A percentile compares a stretch with the other conserved stretches of the same genome.
Evolutionary conservation across 192 early-diverging fungal species (phyloP).

Genomic region (Funneliformis mosseae): DNA sequence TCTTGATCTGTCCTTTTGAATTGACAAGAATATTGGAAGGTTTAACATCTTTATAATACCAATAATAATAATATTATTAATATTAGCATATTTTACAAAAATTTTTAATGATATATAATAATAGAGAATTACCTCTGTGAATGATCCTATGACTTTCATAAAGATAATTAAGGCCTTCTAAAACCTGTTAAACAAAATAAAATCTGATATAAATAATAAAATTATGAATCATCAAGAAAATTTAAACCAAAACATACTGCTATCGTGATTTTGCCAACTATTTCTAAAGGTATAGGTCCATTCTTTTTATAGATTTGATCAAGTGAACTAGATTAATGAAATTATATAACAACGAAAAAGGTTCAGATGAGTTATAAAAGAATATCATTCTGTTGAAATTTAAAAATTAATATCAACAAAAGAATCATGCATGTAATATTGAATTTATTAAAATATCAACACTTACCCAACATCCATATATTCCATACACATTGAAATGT

Average conservation of each 20-base stretch:
- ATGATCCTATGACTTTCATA: conserved; percentile 90
- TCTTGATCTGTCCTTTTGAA: conserved; percentile 76
- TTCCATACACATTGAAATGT: conserved; percentile 97
- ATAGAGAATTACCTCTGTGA: conserved; percentile 74
- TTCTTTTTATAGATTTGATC: conserved; percentile 91
- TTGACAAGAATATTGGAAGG: conserved; percentile 88
- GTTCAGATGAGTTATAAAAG: too few relatives aligned
- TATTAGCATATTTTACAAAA: neutral
- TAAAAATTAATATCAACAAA: neutral
- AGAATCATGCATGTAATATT: too few relatives aligned
- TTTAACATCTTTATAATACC: conserved; percentile 65
- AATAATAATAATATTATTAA: neutral
- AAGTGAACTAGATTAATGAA: conserved; percentile 60
- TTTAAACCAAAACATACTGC: conserved; percentile 55
- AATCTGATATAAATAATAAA: neutral
- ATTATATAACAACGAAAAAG: neutral
- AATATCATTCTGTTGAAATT: too few relatives aligned
- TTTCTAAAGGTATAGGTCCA: conserved; percentile 87
- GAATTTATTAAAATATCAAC: neutral
- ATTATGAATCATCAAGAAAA: conserved; percentile 1
- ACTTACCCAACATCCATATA: conserved; percentile 89
- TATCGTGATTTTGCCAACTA: conserved; percentile 81
- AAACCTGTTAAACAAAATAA: conserved; percentile 45
- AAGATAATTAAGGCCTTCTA: conserved; percentile 80
- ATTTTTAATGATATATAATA: neutral